These are phyloP conservation scores for Metarhizium rileyi DNA, from an alignment of 2,329 filamentous ascomycete genomes.

Conservation along the genomic window DNA sequence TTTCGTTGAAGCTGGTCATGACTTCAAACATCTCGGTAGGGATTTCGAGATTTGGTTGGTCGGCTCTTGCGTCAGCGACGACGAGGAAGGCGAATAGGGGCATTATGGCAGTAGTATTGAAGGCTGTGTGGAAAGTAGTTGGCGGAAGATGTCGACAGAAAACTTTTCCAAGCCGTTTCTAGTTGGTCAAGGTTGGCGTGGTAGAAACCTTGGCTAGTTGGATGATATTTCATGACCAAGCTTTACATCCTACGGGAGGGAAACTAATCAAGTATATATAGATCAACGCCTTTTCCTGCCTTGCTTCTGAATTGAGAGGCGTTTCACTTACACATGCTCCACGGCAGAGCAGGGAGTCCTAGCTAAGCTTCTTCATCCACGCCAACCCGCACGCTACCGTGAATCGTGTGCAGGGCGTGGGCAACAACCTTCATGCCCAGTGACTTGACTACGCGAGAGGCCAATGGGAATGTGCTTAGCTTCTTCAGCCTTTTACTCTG, in stretches of 20 bases:
- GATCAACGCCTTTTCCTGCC: neutral
- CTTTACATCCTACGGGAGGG: neutral
- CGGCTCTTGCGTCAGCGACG: constrained; percentile 17
- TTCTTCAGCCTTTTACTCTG: neutral
- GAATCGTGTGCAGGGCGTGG: neutral
- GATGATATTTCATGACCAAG: neutral
- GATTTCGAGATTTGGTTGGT: constrained; percentile 8
- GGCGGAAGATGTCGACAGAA: neutral
- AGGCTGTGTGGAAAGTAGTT: neutral
- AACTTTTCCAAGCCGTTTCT: neutral
- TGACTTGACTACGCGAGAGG: neutral
- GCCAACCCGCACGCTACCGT: neutral
- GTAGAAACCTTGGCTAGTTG: neutral
- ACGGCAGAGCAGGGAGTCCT: neutral
- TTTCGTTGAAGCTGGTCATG: constrained; percentile 19
- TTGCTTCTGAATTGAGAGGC: neutral
- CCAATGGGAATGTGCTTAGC: neutral
- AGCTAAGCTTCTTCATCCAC: neutral
- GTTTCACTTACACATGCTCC: neutral
- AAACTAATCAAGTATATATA: neutral
- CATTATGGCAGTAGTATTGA: constrained; percentile 11
- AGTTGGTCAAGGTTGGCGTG: neutral
- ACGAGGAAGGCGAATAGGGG: constrained; percentile 21
- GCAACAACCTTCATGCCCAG: neutral
- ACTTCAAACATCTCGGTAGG: constrained; percentile 14